Evolutionary conservation across 306 rosid species (phyloP), one percentile per base, ranked within the genome.

Genomic region (Cucumis hystrix): DNA sequence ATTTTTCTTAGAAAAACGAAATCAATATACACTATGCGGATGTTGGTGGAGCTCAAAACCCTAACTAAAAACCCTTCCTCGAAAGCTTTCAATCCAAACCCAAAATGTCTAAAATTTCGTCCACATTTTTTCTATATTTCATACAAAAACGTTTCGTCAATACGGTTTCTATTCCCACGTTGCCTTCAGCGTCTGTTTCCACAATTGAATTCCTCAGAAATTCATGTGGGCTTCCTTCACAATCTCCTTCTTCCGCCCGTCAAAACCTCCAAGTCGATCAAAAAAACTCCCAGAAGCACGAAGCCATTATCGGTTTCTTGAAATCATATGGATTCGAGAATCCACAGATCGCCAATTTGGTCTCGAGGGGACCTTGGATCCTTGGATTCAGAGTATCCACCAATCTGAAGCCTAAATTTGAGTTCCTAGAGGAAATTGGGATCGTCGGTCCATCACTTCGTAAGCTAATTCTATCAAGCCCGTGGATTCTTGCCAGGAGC

Each of bases 291-390:
- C 21, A 1, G 14, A 49, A 71, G 43, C 9, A 49, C 37, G 76
- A 71, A 71, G 18, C 41, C 10, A 23, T 71, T 71, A 17, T 51
- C 17, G 0, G 16, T 47, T 49, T 71, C 37, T 71, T 71, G 8
- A 71, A 28, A 71, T 25, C 61, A 18, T 2, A 71, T 28, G 71
- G 72, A 23, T 77, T 77, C 28, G 79, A 62, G 6, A 15, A 47
- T 77, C 14, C 79, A 25, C 79, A 77, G 43, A 45, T 77, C 61
- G 73, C 61, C 61, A 43, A 77, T 8, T 77, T 77, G 79, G 13
- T 77, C 61, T 2, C 45, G 17, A 62, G 4, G 61, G 61, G 61
- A 28, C 49, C 73, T 65, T 16, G 7, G 5, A 25, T 61, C 30
- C 79, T 77, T 25, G 30, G 2, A 2, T 62, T 40, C 6, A 62